Base-by-base conservation (phyloP, 2,329 filamentous ascomycete genomes). In the Claviceps sp. region DNA sequence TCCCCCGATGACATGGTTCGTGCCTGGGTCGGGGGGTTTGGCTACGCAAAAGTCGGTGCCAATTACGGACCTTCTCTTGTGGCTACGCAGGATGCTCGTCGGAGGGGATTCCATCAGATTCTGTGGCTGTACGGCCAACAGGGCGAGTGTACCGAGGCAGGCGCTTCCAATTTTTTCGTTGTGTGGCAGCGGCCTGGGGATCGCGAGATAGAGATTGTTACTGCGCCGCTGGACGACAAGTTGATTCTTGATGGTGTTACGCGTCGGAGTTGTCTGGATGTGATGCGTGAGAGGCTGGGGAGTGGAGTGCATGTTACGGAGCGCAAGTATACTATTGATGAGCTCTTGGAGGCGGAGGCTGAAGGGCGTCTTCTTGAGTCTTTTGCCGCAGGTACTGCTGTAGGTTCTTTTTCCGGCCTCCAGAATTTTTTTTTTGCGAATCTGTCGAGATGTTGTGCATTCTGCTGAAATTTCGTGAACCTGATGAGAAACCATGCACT, bases 21-120 rank as follows among this genome's bases (percentile, higher is more conserved):
- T 57, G 89, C 90, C 13, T 96, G 90, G 90, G 88, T 88, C 20
- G 90, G 90, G 55, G 90, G 91, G 9, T 95, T 94, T 66, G 90
- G 90, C 1, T 90, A 85, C 63, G 88, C 89, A 54, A 96, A 96
- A 71, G 79, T 96, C 37, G 90, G 90, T 51, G 90, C 90, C 55
- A 96, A 95, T 74, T 96, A 95, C 67, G 90, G 90, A 0, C 90
- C 90, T 17, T 83, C 80, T 20, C 75, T 96, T 50, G 75, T 88
- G 50, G 86, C 88, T 3, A 89, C 89, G 47, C 76, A 77, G 17
- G 85, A 90, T 66, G 90, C 90, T 3, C 73, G 82, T 52, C 72
- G 71, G 11, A 71, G 78, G 42, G 90, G 91, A 0, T 96, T 82
- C 68, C 80, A 91, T 63, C 91, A 96, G 75, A 85, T 96, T 52